Evolutionary conservation across 352 stramenopile genomes (phyloP).

Genomic region (Phytophthora multivora): DNA sequence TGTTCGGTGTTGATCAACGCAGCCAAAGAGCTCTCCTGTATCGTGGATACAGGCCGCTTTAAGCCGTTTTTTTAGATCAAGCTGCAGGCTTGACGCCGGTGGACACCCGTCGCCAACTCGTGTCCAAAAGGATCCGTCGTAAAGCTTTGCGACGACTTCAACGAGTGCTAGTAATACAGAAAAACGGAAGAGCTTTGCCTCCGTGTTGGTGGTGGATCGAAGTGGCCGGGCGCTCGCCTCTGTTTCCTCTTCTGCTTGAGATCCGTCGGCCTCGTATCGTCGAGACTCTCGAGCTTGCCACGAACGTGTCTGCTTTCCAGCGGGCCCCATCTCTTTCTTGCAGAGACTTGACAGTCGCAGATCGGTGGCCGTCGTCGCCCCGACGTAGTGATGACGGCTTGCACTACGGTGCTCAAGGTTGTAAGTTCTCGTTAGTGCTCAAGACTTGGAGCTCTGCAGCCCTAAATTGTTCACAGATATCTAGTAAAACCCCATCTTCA

Average conservation of each 20-base stretch:
- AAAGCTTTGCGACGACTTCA: slow-evolving; percentile 17
- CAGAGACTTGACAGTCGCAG: slow-evolving; percentile 27
- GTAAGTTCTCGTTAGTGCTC: background rate
- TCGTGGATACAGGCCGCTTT: slow-evolving; percentile 8
- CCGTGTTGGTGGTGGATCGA: background rate
- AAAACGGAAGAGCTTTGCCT: slow-evolving; percentile 5
- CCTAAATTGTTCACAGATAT: slow-evolving; percentile 17
- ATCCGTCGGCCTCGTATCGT: slow-evolving; percentile 3
- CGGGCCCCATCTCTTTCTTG: background rate
- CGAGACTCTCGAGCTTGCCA: slow-evolving; percentile 10
- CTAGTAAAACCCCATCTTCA: slow-evolving; percentile 20
- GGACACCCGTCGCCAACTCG: slow-evolving; percentile 6
- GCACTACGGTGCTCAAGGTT: background rate
- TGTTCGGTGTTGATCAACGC: background rate
- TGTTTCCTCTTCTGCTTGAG: slow-evolving; percentile 12
- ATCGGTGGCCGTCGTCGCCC: slow-evolving; percentile 16
- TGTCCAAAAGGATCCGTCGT: slow-evolving; percentile 1
- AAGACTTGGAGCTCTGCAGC: background rate
- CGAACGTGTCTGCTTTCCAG: slow-evolving; percentile 20
- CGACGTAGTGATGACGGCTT: background rate
- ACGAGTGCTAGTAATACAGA: background rate
- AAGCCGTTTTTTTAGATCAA: background rate
- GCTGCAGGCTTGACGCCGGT: background rate
- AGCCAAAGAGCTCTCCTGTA: background rate
- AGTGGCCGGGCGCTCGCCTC: background rate